Base-by-base conservation (phyloP, 2,329 filamentous ascomycete genomes). In the Fusarium hainanense region DNA sequence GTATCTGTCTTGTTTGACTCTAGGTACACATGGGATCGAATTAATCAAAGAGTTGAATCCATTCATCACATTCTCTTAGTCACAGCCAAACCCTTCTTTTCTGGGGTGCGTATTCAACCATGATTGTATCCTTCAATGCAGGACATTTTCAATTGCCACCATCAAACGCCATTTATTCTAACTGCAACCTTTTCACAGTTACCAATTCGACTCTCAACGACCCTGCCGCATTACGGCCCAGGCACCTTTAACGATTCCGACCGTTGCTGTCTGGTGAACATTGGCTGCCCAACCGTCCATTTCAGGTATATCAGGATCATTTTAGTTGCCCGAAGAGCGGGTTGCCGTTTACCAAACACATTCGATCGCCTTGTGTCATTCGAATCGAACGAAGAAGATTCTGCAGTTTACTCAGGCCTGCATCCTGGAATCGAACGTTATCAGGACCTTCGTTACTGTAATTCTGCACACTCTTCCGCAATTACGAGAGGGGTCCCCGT, bases 21-120 rank as follows among this genome's bases (percentile, higher is more conserved):
- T 52, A 57, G 55, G 46, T 44, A 56, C 55, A 48, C 48, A 52
- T 41, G n/a, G 48, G 50, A 69, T 58, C 57, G 60, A 58, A 63
- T 70, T 55, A 57, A 37, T 12, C 34, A n/a, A n/a, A 65, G 51
- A 44, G 27, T 48, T 69, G 60, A 70, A 58, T 65, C 57, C 70
- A 71, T 61, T 52, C 40, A 48, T 66, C 51, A 58, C 48, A 58
- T 48, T 44, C 52, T 63, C 21, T 54, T 67, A 55, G 59, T 60
- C 63, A 48, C 65, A 68, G 55, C 47, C 60, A 44, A 32, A 58
- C 41, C 20, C n/a, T 44, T 60, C 14, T 25, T 44, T 51, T 37
- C 32, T 43, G 44, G 56, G 62, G 63, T 72, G 73, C 54, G 70
- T 63, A 63, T 32, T 41, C 51, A 58, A 57, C 52, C 54, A n/a